Base-by-base conservation (phyloP, 1,284 basidiomycete genomes). In the Trichosporon coremiiforme region DNA sequence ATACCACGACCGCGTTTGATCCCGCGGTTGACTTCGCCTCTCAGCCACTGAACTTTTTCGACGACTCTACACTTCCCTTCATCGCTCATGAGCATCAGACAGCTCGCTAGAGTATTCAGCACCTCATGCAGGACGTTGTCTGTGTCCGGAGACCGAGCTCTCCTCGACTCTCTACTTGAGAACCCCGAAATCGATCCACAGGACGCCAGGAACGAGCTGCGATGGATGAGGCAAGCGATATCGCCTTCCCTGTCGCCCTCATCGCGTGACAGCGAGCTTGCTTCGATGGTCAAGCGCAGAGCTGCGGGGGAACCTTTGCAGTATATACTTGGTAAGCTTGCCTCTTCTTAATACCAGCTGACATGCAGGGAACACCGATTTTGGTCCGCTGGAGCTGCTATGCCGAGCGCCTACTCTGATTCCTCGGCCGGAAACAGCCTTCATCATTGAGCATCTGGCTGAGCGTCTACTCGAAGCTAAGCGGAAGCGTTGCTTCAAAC, bases 371-470 rank as follows among this genome's bases (percentile, higher is more conserved):
- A 89, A 88, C 50, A 91, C 94, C 75, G 94, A 94, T 1, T 97
- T 98, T 83, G 93, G 93, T 4, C 88, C 90, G 1, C 87, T 96
- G 64, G 86, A 88, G 71, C 86, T 96, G 73, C 84, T 88, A 66
- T 85, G 87, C 4, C 88, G 91, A 29, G 84, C 90, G 2, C 95
- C 95, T 0, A 89, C 90, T 5, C 88, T 97, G 71, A 97, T 97
- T 62, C 94, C 95, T 2, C 90, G 94, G 7, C 91, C 94, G 55
- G 94, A 98, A 82, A 98, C 95, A 0, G 94, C 96, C 75, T 84
- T 93, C 62, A 71, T 82, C 50, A 75, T 79, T 91, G 91, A 91
- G 67, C 76, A 57, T 20, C 70, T 75, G 65, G 76, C 68, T 65
- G 77, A 71, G 6, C 55, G 31, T 8, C 70, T 79, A 33, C 60